Evolutionary conservation across 768 basidiomycete genomes (phyloP), one percentile per base, ranked within the genome.

Genomic region (Boletus sp.): DNA sequence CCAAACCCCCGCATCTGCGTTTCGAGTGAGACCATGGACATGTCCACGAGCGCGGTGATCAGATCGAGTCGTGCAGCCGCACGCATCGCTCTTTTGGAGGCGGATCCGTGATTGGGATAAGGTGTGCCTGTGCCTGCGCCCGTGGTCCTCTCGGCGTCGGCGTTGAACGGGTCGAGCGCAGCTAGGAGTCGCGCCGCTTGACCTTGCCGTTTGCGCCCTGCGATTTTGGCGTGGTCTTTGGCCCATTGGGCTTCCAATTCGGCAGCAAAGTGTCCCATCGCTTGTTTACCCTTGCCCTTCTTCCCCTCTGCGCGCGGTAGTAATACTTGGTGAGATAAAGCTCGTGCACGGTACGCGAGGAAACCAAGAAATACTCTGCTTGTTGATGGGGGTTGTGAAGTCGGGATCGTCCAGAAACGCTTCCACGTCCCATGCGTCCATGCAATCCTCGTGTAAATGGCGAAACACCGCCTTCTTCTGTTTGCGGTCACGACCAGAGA

Each of bases 181-280:
- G 74, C 74, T 17, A 80, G 76, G 2, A 87, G 73, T 11, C 82
- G 82, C 15, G 80, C 84, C 4, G 80, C 71, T 1, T 76, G 80
- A 1, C 92, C 85, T 15, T 80, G 76, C 2, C 76, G 79, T 68
- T 92, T 96, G 65, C 76, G 70, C 55, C 86, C 84, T 0, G 92
- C 92, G 68, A 97, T 98, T 75, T 86, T 89, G 50, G 77, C 74
- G 2, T 93, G 90, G 67, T 98, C 95, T 47, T 81, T 80, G 45
- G 84, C 82, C 93, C 93, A 97, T 56, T 84, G 86, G 0, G 73
- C 80, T 51, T 76, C 78, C 8, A 97, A 77, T 7, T 85, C 79
- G 2, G 74, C 64, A 0, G 90, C 83, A 11, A 89, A 63, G 46
- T 76, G 6, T 2, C 44, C 49, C 30, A n/a, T 33, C 3, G 10